Evolutionary conservation across 257 asterid genomes (phyloP), one percentile per base, ranked within the genome.

Genomic region (Echium plantagineum): DNA sequence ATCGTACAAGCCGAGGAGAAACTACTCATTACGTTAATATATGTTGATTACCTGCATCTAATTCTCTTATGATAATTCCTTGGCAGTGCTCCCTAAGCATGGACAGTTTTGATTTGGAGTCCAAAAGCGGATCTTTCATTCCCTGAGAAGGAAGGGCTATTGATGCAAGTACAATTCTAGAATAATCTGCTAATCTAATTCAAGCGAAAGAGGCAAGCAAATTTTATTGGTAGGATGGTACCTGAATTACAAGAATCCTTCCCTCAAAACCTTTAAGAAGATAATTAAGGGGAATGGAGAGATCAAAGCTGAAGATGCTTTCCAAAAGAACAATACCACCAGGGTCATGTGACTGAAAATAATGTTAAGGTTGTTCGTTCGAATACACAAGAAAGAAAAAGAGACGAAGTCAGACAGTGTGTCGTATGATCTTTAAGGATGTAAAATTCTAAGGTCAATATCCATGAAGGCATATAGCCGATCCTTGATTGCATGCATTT

Each of bases 281-380:
- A 75, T 74, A 81, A 79, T 90, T 87, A 24, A 90, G 82, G 60
- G 96, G 95, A 69, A 85, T 72, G 59, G 96, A 90, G 28, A 90
- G 94, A 74, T 90, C 94, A 51, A 90, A 77, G 79, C 81, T 78
- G 84, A 90, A 90, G 61, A 90, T 80, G 80, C 90, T 81, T 74
- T 90, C 96, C 71, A 90, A 13, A 35, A 90, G 85, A 60, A 67
- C 83, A 21, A 77, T 57, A 68, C 70, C 97, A 46, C 94, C 96
- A 20, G 97, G 97, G 69, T 90, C 97, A 60, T 84, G 35, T 8
- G 96, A 90, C 97, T 90, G 69, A 57, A 68, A 21, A 21, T 21
- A 60, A 57, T 5, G 63, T 90, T 67, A 90, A 90, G 97, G 94
- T 28, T 52, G 38, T 32, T 52, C 66, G 58, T 51, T 24, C 47